Conservation (phyloP, 164 flowering plant genomes). For the Vitis rotundifolia region DNA sequence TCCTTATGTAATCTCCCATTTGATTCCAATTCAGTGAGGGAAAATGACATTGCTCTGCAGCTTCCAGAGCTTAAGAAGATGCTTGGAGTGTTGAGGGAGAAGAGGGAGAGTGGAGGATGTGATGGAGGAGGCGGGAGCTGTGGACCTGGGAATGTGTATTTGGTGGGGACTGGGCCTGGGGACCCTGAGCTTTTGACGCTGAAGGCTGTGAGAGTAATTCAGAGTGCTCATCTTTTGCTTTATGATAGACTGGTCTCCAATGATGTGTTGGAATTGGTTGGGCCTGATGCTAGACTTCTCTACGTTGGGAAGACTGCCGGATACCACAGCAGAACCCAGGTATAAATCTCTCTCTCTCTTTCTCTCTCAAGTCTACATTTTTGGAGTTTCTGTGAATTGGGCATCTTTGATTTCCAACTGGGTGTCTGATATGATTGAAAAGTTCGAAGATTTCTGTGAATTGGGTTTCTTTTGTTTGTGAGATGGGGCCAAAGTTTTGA, state of each 20-base stretch:
- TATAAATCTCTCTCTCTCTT: constrained; percentile 11
- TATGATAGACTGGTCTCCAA: constrained; percentile 92
- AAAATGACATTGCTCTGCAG: constrained; percentile 75
- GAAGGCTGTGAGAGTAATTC: constrained; percentile 76
- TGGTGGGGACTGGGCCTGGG: constrained; percentile 99
- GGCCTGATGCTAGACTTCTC: constrained; percentile 68
- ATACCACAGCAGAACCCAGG: constrained; percentile 97
- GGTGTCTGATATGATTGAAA: background rate
- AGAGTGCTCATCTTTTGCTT: constrained; percentile 78
- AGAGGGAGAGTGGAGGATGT: constrained; percentile 25
- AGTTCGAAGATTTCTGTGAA: background rate
- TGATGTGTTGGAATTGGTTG: constrained; percentile 80
- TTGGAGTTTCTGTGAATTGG: background rate
- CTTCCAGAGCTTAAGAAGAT: constrained; percentile 79
- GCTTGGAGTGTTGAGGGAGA: constrained; percentile 57
- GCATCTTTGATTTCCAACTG: background rate
- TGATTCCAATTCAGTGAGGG: constrained; percentile 37
- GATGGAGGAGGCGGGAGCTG: constrained; percentile 23
- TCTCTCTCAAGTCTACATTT: background rate
- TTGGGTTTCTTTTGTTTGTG: background rate
- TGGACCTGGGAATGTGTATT: constrained; percentile 68
- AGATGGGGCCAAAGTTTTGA: background rate
- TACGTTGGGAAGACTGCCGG: constrained; percentile 99
- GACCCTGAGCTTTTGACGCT: constrained; percentile 89
- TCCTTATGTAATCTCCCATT: constrained; percentile 25